Percentiles rank a stretch among this genome's conserved stretches.
These are phyloP conservation scores for Colletotrichum horii DNA, from an alignment of 2,329 filamentous ascomycete species.

Conservation along the genomic window DNA sequence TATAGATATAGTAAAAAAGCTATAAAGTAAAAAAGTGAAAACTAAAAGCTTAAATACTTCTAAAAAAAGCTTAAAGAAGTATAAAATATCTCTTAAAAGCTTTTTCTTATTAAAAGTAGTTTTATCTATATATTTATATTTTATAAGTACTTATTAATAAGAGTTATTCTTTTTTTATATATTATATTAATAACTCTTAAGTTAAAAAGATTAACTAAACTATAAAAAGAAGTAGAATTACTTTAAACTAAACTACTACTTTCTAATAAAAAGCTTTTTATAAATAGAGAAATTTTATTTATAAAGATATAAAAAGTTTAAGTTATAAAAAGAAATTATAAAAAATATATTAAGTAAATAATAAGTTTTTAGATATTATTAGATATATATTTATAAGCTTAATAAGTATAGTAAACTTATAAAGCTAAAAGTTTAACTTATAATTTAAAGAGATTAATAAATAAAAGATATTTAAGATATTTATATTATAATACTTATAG, in stretches of 20 bases:
- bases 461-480: not conserved
- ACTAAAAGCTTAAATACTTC: too few species aligned
- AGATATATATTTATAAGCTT: not conserved
- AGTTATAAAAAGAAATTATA: not conserved
- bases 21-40: too few species aligned
- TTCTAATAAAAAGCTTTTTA: not conserved
- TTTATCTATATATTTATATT: not conserved
- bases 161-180: accelerated
- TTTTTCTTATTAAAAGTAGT: too few species aligned
- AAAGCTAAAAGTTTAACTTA: not conserved
- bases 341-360: not conserved
- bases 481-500: not conserved
- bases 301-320: not conserved
- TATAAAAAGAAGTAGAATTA: not conserved
- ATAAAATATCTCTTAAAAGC: too few species aligned
- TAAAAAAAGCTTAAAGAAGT: too few species aligned
- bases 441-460: not conserved
- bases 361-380: not conserved
- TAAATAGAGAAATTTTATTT: not conserved
- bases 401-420: not conserved
- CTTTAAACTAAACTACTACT: accelerated
- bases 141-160: not conserved
- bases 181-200: not conserved
- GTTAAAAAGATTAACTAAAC: not conserved
- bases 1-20: too few species aligned